These are phyloP conservation scores for Cutaneotrichosporon arboriforme DNA, from an alignment of 1,284 basidiomycete species.

Conservation along the genomic window DNA sequence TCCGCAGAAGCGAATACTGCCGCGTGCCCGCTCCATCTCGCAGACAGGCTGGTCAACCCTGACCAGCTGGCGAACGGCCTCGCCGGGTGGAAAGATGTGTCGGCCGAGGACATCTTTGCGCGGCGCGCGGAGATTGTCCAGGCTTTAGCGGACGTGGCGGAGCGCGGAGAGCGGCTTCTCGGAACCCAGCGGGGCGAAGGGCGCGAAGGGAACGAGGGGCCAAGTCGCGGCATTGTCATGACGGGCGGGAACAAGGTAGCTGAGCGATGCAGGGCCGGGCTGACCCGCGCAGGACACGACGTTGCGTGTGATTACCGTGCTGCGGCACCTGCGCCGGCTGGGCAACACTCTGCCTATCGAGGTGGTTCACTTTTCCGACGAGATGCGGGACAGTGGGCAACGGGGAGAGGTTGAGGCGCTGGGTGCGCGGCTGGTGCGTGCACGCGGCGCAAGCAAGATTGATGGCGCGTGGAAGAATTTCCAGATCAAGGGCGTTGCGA, in stretches of 20 bases:
- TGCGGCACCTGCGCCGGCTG: slow-evolving; percentile 43
- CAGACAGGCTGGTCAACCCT: slow-evolving; percentile 43
- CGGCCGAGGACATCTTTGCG: slow-evolving; percentile 29
- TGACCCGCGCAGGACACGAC: slow-evolving; percentile 44
- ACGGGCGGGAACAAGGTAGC: slow-evolving; percentile 13
- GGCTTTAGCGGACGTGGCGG: slow-evolving; percentile 32
- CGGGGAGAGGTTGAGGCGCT: slow-evolving; percentile 38
- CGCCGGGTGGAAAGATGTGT: slow-evolving; percentile 39
- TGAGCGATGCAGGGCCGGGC: background rate
- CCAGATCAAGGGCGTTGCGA: slow-evolving; percentile 50
- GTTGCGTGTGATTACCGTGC: slow-evolving; percentile 39
- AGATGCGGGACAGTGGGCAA: slow-evolving; percentile 36
- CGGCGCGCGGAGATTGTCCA: slow-evolving; percentile 41
- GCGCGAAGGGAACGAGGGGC: slow-evolving; percentile 3
- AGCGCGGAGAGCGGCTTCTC: slow-evolving; percentile 32
- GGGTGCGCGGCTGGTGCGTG: slow-evolving; percentile 33
- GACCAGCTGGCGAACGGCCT: slow-evolving; percentile 45
- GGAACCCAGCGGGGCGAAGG: slow-evolving; percentile 13
- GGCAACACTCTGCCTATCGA: slow-evolving; percentile 47
- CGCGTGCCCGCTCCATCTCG: slow-evolving; percentile 32
- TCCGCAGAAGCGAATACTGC: slow-evolving; percentile 21
- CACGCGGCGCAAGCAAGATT: slow-evolving; percentile 13
- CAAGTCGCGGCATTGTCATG: slow-evolving; percentile 1
- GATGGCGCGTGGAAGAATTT: slow-evolving; percentile 23
- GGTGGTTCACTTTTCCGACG: slow-evolving; percentile 49